Evolutionary conservation across 2,329 filamentous ascomycete species (phyloP).

Genomic region (Thermochaetoides dissita): DNA sequence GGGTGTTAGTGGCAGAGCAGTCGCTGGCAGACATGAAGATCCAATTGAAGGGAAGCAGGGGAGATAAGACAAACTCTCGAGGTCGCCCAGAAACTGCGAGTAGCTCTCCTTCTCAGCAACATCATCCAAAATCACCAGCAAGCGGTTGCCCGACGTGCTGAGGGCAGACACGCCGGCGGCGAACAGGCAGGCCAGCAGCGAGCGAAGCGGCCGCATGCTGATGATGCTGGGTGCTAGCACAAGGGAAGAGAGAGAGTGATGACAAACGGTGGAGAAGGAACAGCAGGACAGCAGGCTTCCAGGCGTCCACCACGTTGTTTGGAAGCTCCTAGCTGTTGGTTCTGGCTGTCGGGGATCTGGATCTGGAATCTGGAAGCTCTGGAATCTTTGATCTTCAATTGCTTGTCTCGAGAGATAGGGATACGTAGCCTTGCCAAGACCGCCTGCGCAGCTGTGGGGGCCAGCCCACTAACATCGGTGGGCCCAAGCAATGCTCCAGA

Average conservation of each 20-base stretch:
- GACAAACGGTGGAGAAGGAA: background rate
- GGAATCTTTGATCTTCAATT: too few relatives aligned
- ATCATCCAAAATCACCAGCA: constrained; percentile 80
- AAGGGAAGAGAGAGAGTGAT: constrained; percentile 5
- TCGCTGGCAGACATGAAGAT: background rate
- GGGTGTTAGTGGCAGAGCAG: background rate
- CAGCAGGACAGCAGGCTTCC: too few relatives aligned
- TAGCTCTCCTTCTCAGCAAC: constrained; percentile 67
- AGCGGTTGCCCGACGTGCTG: constrained; percentile 63
- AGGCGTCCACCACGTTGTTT: too few relatives aligned
- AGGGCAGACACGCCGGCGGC: constrained; percentile 56
- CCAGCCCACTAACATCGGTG: too few relatives aligned
- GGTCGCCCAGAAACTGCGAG: constrained; percentile 63
- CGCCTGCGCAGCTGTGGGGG: background rate
- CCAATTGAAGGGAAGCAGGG: background rate
- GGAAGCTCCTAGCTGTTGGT: too few relatives aligned
- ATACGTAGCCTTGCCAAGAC: constrained; percentile 25
- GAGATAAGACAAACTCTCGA: constrained; percentile 42
- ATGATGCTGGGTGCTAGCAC: too few relatives aligned
- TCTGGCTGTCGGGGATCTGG: too few relatives aligned
- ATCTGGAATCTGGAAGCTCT: too few relatives aligned
- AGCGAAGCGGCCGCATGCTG: constrained; percentile 58
- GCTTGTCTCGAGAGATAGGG: constrained; percentile 11
- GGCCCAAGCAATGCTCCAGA: too few relatives aligned
- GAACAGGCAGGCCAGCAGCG: constrained; percentile 54